Percentiles rank a stretch among this genome's conserved stretches.
These are phyloP conservation scores for Hymenoscyphus linearis DNA, from an alignment of 2,329 filamentous ascomycete genomes.

Conservation along the genomic window DNA sequence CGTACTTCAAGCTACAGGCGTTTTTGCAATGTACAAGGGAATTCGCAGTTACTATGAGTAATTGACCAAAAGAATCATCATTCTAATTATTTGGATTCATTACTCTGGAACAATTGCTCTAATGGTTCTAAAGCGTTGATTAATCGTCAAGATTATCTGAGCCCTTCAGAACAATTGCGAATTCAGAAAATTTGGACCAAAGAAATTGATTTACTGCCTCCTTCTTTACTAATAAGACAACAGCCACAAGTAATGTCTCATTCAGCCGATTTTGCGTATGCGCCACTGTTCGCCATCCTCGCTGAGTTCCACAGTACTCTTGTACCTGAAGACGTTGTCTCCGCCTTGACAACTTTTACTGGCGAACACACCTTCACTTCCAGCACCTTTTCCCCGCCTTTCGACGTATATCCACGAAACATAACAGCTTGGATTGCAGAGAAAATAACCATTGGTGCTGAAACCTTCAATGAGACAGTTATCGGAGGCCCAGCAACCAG, in stretches of 20 bases:
- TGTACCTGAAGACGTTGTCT: slow-evolving; percentile 36
- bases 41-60: no score
- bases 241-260: slow-evolving; percentile 43
- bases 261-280: slow-evolving; percentile 52
- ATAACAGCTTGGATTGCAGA: slow-evolving; percentile 53
- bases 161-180: no score
- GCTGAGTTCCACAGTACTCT: slow-evolving; percentile 44
- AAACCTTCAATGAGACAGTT: slow-evolving; percentile 50
- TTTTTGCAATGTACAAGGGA: no score
- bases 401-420: slow-evolving; percentile 51
- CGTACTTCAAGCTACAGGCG: not conserved
- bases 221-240: not conserved
- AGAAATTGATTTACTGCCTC: no score
- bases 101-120: no score
- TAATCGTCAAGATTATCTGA: no score
- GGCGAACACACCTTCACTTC: slow-evolving; percentile 49
- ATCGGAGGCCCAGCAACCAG: slow-evolving; percentile 50
- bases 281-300: slow-evolving; percentile 51
- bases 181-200: no score
- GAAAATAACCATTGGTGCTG: slow-evolving; percentile 54
- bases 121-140: no score
- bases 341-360: slow-evolving; percentile 41
- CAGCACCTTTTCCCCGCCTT: slow-evolving; percentile 53
- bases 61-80: no score
- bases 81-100: no score